These are phyloP conservation scores for Mortierella sp. DNA, from an alignment of 371 early-diverging fungal genomes.

Conservation along the genomic window DNA sequence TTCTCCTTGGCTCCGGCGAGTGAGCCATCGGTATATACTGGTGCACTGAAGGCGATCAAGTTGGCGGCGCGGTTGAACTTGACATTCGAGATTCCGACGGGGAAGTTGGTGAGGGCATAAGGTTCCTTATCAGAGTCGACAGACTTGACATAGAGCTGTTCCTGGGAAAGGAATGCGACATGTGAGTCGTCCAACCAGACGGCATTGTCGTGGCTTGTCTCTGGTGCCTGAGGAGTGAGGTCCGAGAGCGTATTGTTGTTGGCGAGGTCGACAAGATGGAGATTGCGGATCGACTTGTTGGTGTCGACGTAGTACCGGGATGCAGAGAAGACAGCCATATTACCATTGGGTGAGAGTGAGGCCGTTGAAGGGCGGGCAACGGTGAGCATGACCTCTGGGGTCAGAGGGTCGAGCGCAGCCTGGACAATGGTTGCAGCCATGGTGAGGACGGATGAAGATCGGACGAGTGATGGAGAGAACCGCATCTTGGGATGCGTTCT, in stretches of 20 bases:
- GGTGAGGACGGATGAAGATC: slow-evolving; percentile 25
- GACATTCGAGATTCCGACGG: slow-evolving; percentile 58
- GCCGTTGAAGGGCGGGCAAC: slow-evolving; percentile 62
- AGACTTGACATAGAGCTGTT: slow-evolving; percentile 61
- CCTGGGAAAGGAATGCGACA: slow-evolving; percentile 62
- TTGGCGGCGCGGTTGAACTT: slow-evolving; percentile 58
- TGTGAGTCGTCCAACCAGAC: slow-evolving; percentile 65
- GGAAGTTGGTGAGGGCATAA: slow-evolving; percentile 64
- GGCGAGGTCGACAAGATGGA: slow-evolving; percentile 59
- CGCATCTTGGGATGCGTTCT: slow-evolving; percentile 10
- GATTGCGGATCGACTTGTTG: slow-evolving; percentile 62
- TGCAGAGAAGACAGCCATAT: slow-evolving; percentile 62
- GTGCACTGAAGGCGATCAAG: slow-evolving; percentile 66
- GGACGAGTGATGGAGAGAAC: slow-evolving; percentile 19
- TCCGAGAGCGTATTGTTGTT: slow-evolving; percentile 56
- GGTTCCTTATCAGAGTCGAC: slow-evolving; percentile 45
- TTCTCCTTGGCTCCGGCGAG: slow-evolving; percentile 58
- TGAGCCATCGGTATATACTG: slow-evolving; percentile 61
- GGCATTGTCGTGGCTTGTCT: slow-evolving; percentile 60
- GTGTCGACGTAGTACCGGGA: slow-evolving; percentile 59
- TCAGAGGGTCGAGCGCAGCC: slow-evolving; percentile 49
- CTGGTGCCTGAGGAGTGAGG: slow-evolving; percentile 55
- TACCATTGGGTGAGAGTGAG: slow-evolving; percentile 61
- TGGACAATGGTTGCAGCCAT: slow-evolving; percentile 15
- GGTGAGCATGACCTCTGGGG: slow-evolving; percentile 63